Percentiles rank a stretch among this genome's conserved stretches.
phyloP scores from a whole-genome alignment of 768 basidiomycete species.

The Candolleomyces efflorescens region DNA sequence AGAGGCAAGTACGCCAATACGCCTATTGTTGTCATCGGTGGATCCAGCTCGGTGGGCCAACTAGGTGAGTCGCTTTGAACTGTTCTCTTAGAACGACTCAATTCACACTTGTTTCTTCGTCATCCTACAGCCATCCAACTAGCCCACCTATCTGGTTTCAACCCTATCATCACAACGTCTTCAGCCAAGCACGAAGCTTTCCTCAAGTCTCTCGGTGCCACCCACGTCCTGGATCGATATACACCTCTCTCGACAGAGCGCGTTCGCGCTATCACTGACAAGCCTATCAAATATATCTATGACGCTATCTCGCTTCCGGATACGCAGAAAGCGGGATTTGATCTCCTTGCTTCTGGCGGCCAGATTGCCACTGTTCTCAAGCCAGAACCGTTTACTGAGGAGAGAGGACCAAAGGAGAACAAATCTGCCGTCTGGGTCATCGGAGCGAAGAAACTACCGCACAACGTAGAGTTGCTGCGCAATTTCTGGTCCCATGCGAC shows the following conservation, averaged over 20 bases:
- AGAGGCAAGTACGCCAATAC: slow-evolving; percentile 38
- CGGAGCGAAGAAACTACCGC: slow-evolving; percentile 18
- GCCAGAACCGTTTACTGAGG: slow-evolving; percentile 27
- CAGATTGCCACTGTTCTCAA: slow-evolving; percentile 9
- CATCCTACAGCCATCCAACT: slow-evolving; percentile 21
- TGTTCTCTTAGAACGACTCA: slow-evolving; percentile 22
- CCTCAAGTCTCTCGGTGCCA: slow-evolving; percentile 38
- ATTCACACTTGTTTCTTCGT: slow-evolving; percentile 19
- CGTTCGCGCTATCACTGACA: slow-evolving; percentile 17
- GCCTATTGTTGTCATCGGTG: slow-evolving; percentile 33
- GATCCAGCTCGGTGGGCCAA: slow-evolving; percentile 28
- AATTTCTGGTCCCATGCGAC: slow-evolving; percentile 19
- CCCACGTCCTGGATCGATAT: slow-evolving; percentile 33
- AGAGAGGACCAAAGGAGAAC: slow-evolving; percentile 11
- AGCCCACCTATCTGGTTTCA: slow-evolving; percentile 36
- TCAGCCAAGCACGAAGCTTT: slow-evolving; percentile 23
- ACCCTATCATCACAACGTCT: slow-evolving; percentile 36
- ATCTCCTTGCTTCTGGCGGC: slow-evolving; percentile 30
- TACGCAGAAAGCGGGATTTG: slow-evolving; percentile 21
- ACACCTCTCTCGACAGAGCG: slow-evolving; percentile 5
- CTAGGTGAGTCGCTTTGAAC: slow-evolving; percentile 8
- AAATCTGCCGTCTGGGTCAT: slow-evolving; percentile 13
- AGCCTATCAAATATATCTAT: slow-evolving; percentile 19
- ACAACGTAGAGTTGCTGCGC: slow-evolving; percentile 15
- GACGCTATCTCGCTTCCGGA: slow-evolving; percentile 21